These are phyloP conservation scores for Galeopsis tetrahit DNA, from an alignment of 257 asterid species.

Conservation along the genomic window DNA sequence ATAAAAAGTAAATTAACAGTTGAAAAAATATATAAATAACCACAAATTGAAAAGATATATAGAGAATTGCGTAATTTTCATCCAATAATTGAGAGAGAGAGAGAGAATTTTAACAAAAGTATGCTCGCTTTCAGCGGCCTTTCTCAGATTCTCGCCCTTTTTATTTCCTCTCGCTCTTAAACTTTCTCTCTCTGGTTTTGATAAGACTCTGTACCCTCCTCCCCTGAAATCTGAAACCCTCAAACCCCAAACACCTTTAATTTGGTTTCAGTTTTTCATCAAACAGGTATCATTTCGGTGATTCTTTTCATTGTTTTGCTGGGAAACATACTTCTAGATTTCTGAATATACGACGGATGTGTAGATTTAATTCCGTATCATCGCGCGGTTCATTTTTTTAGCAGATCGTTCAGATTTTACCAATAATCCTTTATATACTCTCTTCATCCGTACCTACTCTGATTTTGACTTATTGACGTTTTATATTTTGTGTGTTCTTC, in stretches of 20 bases:
- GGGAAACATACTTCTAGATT: not conserved
- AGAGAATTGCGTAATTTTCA: not conserved
- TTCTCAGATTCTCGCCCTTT: slow-evolving; percentile 45
- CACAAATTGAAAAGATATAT: not conserved
- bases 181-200: slow-evolving; percentile 27
- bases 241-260: slow-evolving; percentile 4
- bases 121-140: slow-evolving; percentile 49
- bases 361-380: slow-evolving; percentile 30
- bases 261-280: slow-evolving; percentile 25
- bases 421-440: slow-evolving; percentile 8
- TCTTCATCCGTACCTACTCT: not conserved
- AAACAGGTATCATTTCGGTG: slow-evolving; percentile 36
- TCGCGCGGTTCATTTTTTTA: slow-evolving; percentile 27
- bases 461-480: slow-evolving; percentile 32
- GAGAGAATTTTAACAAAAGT: slow-evolving; percentile 36
- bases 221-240: slow-evolving; percentile 41
- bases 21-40: too few relatives aligned
- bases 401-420: slow-evolving; percentile 35
- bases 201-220: slow-evolving; percentile 32
- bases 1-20: too few relatives aligned
- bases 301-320: not conserved
- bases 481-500: not conserved
- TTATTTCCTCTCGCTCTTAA: slow-evolving; percentile 11
- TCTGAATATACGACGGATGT: not conserved
- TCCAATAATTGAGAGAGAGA: slow-evolving; percentile 32